Base-by-base conservation (phyloP, 2,329 filamentous ascomycete species). In the Stachybotrys chlorohalonatus region DNA sequence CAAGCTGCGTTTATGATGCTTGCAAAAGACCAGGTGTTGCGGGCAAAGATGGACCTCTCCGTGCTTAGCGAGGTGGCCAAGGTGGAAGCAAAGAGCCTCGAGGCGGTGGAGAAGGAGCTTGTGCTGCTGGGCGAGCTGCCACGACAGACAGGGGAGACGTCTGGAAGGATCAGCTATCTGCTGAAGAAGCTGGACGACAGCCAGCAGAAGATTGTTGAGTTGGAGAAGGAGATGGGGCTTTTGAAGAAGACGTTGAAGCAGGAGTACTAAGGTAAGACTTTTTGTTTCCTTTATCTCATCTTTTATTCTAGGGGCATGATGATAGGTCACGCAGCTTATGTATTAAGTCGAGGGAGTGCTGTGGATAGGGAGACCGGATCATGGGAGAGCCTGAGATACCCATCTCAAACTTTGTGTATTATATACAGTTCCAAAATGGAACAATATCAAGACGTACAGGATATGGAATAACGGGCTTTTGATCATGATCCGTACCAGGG, bases 31-130 rank as follows among this genome's bases (percentile, higher is more conserved):
- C 76, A 78, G 7, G 89, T 90, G 1, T 76, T 96, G 47, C 78
- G 79, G 47, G 86, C 87, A 42, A 83, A 85, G 59, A 81, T 96
- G 68, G 86, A 90, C 63, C 74, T 95, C 11, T 81, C 82, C 1
- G 76, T 91, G 16, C 64, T 95, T 24, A 78, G 75, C 0, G 85
- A 93, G 66, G 73, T 89, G 55, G 82, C 84, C 30, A 85, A 85
- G 63, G 79, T 83, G 3, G 90, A 96, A 73, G 85, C 79, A 52
- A 83, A 83, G 68, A 85, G 72, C 9, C 90, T 96, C 56, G 84
- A 86, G 47, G 90, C 90, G 70, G 86, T 82, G 49, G 93, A 96
- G 74, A 76, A 77, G 31, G 92, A 97, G 70, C 74, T 97, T 55
- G 77, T 71, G 9, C 65, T 89, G 54, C 70, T 96, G n/a, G 89